Percentiles rank a stretch among this genome's conserved stretches.
Evolutionary conservation across 495 filamentous ascomycete species (phyloP).

Genomic region (Podospora appendiculata): DNA sequence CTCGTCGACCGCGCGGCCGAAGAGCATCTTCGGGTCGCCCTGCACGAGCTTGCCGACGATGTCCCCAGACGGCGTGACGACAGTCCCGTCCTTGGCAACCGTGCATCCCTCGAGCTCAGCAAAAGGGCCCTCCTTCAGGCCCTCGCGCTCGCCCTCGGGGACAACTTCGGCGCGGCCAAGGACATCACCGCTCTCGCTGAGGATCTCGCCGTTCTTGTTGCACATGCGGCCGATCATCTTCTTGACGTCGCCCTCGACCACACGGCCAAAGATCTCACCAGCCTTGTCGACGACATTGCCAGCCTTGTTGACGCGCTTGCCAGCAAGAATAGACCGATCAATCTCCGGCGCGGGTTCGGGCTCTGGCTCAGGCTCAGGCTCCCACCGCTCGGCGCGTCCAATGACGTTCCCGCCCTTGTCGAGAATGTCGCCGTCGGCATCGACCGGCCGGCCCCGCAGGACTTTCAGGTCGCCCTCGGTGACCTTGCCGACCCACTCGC

Average conservation of each 20-base stretch:
- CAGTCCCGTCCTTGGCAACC: slow-evolving; percentile 70
- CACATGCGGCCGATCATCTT: slow-evolving; percentile 72
- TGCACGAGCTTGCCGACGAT: slow-evolving; percentile 68
- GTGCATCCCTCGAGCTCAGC: slow-evolving; percentile 64
- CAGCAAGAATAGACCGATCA: slow-evolving; percentile 65
- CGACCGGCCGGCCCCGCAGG: slow-evolving; percentile 67
- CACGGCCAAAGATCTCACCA: slow-evolving; percentile 68
- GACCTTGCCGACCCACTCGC: slow-evolving; percentile 62
- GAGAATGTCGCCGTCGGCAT: slow-evolving; percentile 77
- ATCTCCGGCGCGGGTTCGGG: slow-evolving; percentile 38
- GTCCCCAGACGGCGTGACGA: slow-evolving; percentile 51
- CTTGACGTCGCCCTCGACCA: slow-evolving; percentile 64
- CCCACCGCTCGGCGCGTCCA: slow-evolving; percentile 73
- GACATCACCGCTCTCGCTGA: slow-evolving; percentile 71
- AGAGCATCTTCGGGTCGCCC: slow-evolving; percentile 63
- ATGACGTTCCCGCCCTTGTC: slow-evolving; percentile 74
- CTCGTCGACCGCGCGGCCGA: slow-evolving; percentile 70
- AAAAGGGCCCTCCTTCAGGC: slow-evolving; percentile 69
- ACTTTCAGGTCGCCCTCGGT: slow-evolving; percentile 69
- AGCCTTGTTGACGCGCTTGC: slow-evolving; percentile 78
- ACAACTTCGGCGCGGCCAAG: slow-evolving; percentile 75
- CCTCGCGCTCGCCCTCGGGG: slow-evolving; percentile 58
- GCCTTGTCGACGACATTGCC: slow-evolving; percentile 73
- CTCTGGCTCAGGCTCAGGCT: slow-evolving; percentile 52
- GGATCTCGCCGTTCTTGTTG: slow-evolving; percentile 73